These are phyloP conservation scores for Letharia lupina DNA, from an alignment of 495 filamentous ascomycete species.

Conservation along the genomic window DNA sequence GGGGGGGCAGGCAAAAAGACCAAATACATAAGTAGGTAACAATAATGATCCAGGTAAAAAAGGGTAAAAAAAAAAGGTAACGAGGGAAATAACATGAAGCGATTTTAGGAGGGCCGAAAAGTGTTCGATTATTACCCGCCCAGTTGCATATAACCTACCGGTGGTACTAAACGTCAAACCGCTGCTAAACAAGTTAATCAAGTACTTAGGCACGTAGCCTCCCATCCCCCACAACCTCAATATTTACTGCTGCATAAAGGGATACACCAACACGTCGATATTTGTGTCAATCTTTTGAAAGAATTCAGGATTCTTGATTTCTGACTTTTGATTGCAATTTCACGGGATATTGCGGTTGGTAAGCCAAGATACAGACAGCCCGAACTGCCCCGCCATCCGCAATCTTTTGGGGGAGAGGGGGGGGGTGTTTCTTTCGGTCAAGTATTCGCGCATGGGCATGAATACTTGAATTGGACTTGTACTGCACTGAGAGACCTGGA, in stretches of 20 bases:
- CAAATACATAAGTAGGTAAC: too few species aligned
- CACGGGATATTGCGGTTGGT: background rate
- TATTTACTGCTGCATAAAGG: background rate
- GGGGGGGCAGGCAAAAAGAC: too few species aligned
- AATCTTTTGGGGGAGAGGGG: too few species aligned
- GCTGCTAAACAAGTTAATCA: background rate
- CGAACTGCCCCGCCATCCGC: background rate
- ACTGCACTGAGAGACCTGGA: background rate
- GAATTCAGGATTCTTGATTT: background rate
- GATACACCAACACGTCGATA: background rate
- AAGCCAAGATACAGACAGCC: background rate
- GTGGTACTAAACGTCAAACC: slow-evolving; percentile 3
- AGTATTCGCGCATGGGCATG: slow-evolving; percentile 1
- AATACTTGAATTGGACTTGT: background rate
- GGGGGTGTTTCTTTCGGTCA: background rate
- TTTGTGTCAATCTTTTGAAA: background rate
- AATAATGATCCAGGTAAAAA: background rate
- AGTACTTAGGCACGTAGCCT: background rate
- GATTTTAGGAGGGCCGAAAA: background rate
- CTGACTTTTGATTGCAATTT: too few species aligned
- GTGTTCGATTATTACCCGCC: background rate
- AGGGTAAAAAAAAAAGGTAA: background rate
- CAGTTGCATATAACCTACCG: background rate
- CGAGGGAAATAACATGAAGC: background rate
- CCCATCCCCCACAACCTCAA: background rate